Percentiles rank a stretch among this genome's conserved stretches.
phyloP scores from a whole-genome alignment of 495 filamentous ascomycete species.

The Neurospora sublineolata region DNA sequence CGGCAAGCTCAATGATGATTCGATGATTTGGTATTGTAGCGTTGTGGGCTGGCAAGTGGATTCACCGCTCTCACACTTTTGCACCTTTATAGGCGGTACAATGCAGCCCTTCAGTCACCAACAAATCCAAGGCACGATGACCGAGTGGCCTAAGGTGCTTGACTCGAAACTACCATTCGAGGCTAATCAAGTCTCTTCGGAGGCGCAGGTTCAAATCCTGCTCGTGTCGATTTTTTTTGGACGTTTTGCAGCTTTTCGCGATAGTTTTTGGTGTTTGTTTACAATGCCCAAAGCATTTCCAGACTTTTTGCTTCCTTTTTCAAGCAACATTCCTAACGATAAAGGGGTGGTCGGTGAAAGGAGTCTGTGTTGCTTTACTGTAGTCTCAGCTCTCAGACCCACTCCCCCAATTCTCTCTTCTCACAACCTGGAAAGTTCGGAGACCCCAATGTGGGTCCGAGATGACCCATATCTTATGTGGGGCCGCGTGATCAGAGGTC shows the following conservation, averaged over 20 bases:
- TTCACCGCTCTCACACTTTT: background rate
- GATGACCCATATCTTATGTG: too few species aligned
- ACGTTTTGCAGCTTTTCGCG: background rate
- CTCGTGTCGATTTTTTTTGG: background rate
- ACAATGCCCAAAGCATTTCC: background rate
- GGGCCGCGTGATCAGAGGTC: too few species aligned
- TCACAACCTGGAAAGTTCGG: too few species aligned
- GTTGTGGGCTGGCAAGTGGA: background rate
- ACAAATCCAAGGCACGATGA: background rate
- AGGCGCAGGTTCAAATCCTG: background rate
- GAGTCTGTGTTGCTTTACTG: background rate
- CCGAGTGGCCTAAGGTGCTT: background rate
- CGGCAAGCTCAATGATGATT: background rate
- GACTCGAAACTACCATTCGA: background rate
- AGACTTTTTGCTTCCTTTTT: background rate
- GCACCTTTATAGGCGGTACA: background rate
- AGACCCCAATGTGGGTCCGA: too few species aligned
- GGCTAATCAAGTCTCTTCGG: background rate
- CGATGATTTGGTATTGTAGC: background rate
- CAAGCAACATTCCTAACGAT: background rate
- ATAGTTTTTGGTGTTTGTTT: background rate
- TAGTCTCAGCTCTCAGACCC: too few species aligned
- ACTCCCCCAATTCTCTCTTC: too few species aligned
- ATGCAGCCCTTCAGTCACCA: rapidly evolving
- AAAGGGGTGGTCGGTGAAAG: background rate